These are phyloP conservation scores for Camellia japonica DNA, from an alignment of 148 eudicot species.

Conservation along the genomic window DNA sequence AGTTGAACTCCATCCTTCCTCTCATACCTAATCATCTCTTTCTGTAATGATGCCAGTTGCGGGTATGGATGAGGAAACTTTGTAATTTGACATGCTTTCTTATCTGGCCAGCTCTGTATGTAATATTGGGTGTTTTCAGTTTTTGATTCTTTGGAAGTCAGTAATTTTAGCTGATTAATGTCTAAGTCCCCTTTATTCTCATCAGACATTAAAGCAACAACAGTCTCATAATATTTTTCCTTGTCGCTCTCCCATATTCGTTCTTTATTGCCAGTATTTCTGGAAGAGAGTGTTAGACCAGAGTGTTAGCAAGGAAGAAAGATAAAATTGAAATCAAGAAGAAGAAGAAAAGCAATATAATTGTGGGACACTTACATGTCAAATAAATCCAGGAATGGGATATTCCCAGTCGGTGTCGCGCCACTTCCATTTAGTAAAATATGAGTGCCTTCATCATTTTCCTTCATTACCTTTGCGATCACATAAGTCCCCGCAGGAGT, in stretches of 20 bases:
- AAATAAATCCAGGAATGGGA: slow-evolving; percentile 89
- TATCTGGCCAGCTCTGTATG: slow-evolving; percentile 76
- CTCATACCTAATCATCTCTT: slow-evolving; percentile 92
- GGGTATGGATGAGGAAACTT: slow-evolving; percentile 96
- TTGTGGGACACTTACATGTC: slow-evolving; percentile 64
- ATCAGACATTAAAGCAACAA: slow-evolving; percentile 91
- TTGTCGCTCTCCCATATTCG: slow-evolving; percentile 97
- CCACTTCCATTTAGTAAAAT: slow-evolving; percentile 82
- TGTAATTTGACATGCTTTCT: slow-evolving; percentile 66
- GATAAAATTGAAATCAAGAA: not conserved
- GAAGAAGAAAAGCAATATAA: not conserved
- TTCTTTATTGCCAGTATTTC: slow-evolving; percentile 81
- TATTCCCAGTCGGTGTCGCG: slow-evolving; percentile 88
- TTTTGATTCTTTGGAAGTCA: slow-evolving; percentile 93
- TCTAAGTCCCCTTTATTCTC: slow-evolving; percentile 63
- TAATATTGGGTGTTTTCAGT: slow-evolving; percentile 93
- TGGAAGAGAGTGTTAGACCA: slow-evolving; percentile 38
- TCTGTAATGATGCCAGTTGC: slow-evolving; percentile 76
- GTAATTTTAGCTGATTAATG: slow-evolving; percentile 60
- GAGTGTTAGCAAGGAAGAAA: slow-evolving; percentile 17
- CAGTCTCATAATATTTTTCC: slow-evolving; percentile 86
- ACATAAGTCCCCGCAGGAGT: slow-evolving; percentile 72
- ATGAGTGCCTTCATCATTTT: slow-evolving; percentile 64
- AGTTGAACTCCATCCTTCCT: slow-evolving; percentile 96
- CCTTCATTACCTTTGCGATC: slow-evolving; percentile 75